Conservation (phyloP, 306 rosid genomes). For the Styphnolobium japonicum region DNA sequence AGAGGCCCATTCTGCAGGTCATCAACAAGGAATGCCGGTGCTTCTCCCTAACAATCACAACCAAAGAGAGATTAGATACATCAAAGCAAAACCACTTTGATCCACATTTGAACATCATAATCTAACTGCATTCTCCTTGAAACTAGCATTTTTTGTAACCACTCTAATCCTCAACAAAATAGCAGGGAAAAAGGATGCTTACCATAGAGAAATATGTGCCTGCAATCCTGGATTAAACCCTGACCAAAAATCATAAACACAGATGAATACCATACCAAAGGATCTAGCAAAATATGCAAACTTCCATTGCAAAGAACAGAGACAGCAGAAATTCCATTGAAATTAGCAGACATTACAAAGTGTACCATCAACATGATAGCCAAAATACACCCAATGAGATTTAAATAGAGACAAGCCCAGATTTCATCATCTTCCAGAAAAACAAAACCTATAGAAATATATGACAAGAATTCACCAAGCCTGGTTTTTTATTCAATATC, state of each 20-base stretch:
- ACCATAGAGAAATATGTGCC: conserved; percentile 65
- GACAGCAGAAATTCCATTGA: not conserved
- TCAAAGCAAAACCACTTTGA: conserved; percentile 25
- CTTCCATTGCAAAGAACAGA: not conserved
- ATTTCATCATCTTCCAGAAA: conserved; percentile 24
- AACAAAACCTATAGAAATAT: not conserved
- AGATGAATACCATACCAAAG: conserved; percentile 35
- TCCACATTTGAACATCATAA: conserved; percentile 29
- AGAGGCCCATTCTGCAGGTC: conserved; percentile 52
- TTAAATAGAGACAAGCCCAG: conserved; percentile 17
- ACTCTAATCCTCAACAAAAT: conserved; percentile 7
- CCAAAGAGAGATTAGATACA: conserved; percentile 28
- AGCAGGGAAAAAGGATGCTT: conserved; percentile 24
- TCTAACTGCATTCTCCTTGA: conserved; percentile 19
- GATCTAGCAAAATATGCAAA: conserved; percentile 41
- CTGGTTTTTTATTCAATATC: not conserved
- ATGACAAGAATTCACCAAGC: not conserved
- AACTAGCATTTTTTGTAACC: not conserved
- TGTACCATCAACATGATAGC: not conserved
- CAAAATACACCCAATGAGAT: conserved; percentile 20
- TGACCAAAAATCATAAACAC: conserved; percentile 44
- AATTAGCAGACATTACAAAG: conserved; percentile 11
- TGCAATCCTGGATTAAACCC: conserved; percentile 51
- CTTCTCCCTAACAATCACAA: conserved; percentile 75
- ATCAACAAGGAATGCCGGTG: conserved; percentile 72